Base-by-base conservation (phyloP, 495 filamentous ascomycete species). In the Lophium mytilinum region DNA sequence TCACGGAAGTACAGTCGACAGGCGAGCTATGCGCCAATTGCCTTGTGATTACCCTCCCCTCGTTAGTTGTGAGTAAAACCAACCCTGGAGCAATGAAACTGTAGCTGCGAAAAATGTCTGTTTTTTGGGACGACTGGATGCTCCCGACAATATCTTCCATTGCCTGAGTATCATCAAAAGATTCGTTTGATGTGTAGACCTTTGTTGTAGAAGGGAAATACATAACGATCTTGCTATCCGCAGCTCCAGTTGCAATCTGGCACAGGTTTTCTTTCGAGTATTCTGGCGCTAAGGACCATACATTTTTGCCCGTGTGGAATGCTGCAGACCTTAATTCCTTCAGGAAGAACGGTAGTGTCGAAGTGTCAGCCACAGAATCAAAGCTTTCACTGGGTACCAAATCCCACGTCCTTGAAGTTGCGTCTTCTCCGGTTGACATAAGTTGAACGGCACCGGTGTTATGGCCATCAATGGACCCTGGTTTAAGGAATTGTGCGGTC, bases 241-340 rank as follows among this genome's bases (percentile, higher is more conserved):
- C 83, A n/a, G 89, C 93, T 1, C 92, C 93, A 40, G 87, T 92
- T n/a, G 83, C 82, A 57, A 94, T 66, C 0, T 80, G 50, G 1
- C 68, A 53, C 10, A 62, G 67, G 7, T 69, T 57, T 33, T 65
- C 56, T 8, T 60, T 59, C 6, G 50, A 52, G 12, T 36, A 60
- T n/a, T 61, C 59, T 9, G 86, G 65, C 10, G 80, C 82, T 24
- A 81, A 70, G 1, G 89, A 84, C 90, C 90, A 96, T n/a, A 96
- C 83, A 65, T 96, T 88, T 68, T 96, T 97, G 33, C 93, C 92
- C 33, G 71, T 75, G 66, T 98, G 93, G 47, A 78, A 81, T 15
- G 74, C 71, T 37, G 78, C 76, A 11, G 78, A 81, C 2, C 72
- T 68, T 9, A 74, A 68, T 24, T 85, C 76, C 8, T 54, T 71